phyloP scores from a whole-genome alignment of 352 stramenopile species.

The Pythium dissimile region DNA sequence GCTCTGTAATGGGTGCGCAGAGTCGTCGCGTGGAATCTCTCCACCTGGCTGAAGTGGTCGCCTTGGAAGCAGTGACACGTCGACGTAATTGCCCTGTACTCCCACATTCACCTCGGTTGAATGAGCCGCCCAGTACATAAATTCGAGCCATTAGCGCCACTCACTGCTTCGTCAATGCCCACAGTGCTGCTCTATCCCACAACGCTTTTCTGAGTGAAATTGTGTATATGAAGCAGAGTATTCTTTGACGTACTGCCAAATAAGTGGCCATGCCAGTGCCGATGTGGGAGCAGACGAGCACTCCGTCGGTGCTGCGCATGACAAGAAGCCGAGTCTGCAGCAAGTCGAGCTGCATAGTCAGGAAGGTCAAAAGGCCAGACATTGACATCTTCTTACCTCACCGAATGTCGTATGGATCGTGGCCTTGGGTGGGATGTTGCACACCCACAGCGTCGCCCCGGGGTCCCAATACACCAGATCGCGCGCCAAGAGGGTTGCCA shows the following conservation, averaged over 20 bases:
- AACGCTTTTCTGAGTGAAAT: too few species aligned
- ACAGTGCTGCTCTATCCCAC: conserved; percentile 34
- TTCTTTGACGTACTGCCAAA: conserved; percentile 33
- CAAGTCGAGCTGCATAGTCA: too few species aligned
- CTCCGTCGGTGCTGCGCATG: conserved; percentile 45
- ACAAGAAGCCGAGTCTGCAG: conserved; percentile 37
- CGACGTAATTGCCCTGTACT: conserved; percentile 1
- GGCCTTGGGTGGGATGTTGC: conserved; percentile 34
- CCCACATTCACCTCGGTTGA: too few species aligned
- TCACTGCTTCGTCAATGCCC: neutral
- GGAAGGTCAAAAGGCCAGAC: too few species aligned
- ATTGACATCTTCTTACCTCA: conserved; percentile 25
- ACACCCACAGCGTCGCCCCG: conserved; percentile 33
- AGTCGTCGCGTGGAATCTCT: too few species aligned
- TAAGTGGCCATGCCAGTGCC: conserved; percentile 30
- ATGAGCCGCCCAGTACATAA: too few species aligned
- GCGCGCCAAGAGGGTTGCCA: conserved; percentile 40
- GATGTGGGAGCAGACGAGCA: conserved; percentile 45
- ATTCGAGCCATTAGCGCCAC: neutral
- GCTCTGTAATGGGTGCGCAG: too few species aligned
- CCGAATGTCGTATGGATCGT: conserved; percentile 49
- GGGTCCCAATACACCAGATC: conserved; percentile 55
- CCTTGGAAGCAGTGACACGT: neutral
- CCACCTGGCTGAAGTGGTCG: too few species aligned
- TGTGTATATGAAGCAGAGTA: neutral